Base-by-base conservation (phyloP, 257 asterid genomes). In the Nicotiana attenuata region DNA sequence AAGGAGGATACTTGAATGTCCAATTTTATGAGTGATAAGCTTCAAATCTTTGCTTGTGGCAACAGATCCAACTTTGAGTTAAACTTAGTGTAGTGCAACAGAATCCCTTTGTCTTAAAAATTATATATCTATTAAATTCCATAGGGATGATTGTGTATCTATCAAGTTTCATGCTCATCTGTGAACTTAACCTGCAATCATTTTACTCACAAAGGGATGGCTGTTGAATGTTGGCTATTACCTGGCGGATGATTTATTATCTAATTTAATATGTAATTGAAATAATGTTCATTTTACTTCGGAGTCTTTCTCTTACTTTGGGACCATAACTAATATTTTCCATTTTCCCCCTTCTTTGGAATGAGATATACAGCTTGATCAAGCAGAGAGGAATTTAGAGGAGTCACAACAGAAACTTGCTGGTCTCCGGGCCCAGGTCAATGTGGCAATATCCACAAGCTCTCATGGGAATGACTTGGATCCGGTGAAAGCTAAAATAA, bases 381-480 rank as follows among this genome's bases (percentile, higher is more conserved):
- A 83, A 61, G 88, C 91, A 84, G 91, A 88, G 82, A 92, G 78
- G 88, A 92, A 88, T 78, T 78, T 91, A 87, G 90, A 86, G 71
- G 93, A 87, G 81, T 85, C 92, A 81, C 89, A 89, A 82, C 84
- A 10, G 73, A 84, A 88, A 81, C 83, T 92, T 84, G 92, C 89
- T 82, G 90, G 85, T 52, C 88, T 82, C 82, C 90, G 89, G 77
- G 86, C 88, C 35, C 82, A 50, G 81, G 87, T 65, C 81, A 68
- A 3, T 45, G 67, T 64, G 65, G 83, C 65, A 83, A 82, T 87
- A 85, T 88, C 89, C 56, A 85, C 82, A 83, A 78, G 28, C 17
- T 76, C 45, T 82, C 73, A 82, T 29, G 69, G 75, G 50, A 84
- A 85, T 83, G 85, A 83, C 76, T 81, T 78, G 67, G 77, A 80